Evolutionary conservation across 1,284 basidiomycete genomes (phyloP).

Genomic region (Cryptococcus sp.): DNA sequence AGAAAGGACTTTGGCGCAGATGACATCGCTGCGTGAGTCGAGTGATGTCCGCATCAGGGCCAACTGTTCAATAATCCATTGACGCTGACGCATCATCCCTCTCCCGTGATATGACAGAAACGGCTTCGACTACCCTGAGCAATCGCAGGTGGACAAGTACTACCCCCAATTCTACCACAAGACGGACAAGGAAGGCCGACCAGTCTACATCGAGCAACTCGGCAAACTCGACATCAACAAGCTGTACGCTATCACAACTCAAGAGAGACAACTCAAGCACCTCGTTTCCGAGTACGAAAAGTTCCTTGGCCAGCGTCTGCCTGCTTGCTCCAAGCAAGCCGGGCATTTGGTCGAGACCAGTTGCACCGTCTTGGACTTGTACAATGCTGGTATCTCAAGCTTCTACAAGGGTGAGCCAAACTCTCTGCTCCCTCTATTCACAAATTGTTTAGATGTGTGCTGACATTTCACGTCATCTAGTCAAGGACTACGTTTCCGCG

Average conservation of each 20-base stretch:
- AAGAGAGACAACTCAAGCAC: constrained; percentile 84
- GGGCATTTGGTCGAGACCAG: constrained; percentile 95
- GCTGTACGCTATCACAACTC: constrained; percentile 77
- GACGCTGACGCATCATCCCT: constrained; percentile 1
- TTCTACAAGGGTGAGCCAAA: constrained; percentile 67
- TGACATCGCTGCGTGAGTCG: constrained; percentile 73
- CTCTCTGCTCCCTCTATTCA: neutral
- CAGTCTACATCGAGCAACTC: constrained; percentile 91
- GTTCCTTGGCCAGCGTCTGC: constrained; percentile 75
- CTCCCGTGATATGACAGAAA: constrained; percentile 58
- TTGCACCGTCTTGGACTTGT: constrained; percentile 95
- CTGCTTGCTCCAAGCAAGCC: constrained; percentile 68
- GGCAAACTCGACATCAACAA: constrained; percentile 85
- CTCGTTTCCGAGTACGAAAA: constrained; percentile 95
- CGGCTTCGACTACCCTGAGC: constrained; percentile 84
- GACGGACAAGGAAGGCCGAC: constrained; percentile 93
- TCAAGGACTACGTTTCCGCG: constrained; percentile 85
- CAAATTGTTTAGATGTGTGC: neutral
- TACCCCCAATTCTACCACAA: constrained; percentile 98
- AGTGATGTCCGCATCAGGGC: neutral
- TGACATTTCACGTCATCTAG: constrained; percentile 43
- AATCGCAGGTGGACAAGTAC: constrained; percentile 79
- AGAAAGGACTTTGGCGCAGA: constrained; percentile 86
- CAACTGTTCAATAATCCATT: too few relatives aligned
- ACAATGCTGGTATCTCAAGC: constrained; percentile 74